phyloP scores from a whole-genome alignment of 139 green algal genomes.

The Yamagishiella unicocca region DNA sequence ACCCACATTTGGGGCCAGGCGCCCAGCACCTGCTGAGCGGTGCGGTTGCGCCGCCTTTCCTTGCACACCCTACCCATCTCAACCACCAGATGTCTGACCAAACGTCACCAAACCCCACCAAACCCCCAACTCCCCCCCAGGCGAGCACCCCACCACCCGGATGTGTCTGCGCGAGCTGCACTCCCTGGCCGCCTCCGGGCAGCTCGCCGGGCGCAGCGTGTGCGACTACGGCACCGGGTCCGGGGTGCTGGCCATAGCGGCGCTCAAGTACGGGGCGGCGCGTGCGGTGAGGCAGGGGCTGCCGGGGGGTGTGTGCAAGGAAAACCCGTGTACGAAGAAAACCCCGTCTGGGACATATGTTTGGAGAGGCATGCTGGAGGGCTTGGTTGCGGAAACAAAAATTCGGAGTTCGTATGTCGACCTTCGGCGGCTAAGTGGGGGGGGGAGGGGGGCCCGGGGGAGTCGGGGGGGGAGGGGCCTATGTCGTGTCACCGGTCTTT shows the following conservation, averaged over 20 bases:
- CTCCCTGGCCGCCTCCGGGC: background rate
- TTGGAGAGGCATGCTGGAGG: too few species aligned
- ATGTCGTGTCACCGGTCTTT: too few species aligned
- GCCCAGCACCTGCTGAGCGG: too few species aligned
- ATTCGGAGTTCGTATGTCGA: too few species aligned
- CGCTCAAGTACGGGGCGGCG: conserved; percentile 74
- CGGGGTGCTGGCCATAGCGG: conserved; percentile 85
- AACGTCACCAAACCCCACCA: background rate
- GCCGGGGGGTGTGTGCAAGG: too few species aligned
- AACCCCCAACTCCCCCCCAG: conserved; percentile 40
- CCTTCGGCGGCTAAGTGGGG: too few species aligned
- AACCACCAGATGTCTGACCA: background rate
- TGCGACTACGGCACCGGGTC: conserved; percentile 87
- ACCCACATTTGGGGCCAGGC: too few species aligned
- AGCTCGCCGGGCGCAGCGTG: conserved; percentile 59
- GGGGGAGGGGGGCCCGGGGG: background rate
- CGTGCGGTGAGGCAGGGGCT: conserved; percentile 61
- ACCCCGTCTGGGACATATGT: too few species aligned
- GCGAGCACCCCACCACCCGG: conserved; percentile 92
- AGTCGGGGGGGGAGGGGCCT: background rate
- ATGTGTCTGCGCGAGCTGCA: conserved; percentile 82
- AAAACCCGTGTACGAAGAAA: too few species aligned
- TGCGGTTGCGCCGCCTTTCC: background rate
- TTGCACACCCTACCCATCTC: background rate
- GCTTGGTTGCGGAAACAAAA: too few species aligned